phyloP scores from a whole-genome alignment of 2,329 filamentous ascomycete species.

The Pezicula carpinea region DNA sequence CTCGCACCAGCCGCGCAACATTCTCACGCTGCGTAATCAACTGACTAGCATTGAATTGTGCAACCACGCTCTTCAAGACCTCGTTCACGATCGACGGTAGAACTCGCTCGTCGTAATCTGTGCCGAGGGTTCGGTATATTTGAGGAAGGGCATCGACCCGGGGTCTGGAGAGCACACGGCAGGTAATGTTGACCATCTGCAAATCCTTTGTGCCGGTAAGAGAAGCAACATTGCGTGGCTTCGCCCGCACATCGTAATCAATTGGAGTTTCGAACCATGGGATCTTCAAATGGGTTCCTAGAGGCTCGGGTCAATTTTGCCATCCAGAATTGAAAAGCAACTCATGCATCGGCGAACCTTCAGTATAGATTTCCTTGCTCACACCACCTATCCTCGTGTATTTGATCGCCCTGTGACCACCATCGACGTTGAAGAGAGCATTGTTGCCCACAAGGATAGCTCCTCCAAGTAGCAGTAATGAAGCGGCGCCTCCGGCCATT shows the following conservation, averaged over 20 bases:
- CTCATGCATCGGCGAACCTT: constrained; percentile 56
- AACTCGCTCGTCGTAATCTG: constrained; percentile 95
- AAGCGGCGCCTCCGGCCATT: constrained; percentile 48
- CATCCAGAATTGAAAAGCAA: constrained; percentile 1
- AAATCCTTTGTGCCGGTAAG: constrained; percentile 98
- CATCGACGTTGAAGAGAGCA: constrained; percentile 79
- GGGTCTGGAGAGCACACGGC: constrained; percentile 93
- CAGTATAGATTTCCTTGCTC: constrained; percentile 89
- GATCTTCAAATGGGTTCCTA: constrained; percentile 87
- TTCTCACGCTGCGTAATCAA: constrained; percentile 99
- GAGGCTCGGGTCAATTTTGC: constrained; percentile 12
- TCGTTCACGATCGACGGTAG: constrained; percentile 98
- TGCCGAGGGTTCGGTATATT: constrained; percentile 93
- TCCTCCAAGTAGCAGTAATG: constrained; percentile 48
- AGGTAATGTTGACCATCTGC: constrained; percentile 99
- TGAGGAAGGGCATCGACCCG: constrained; percentile 84
- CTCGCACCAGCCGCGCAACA: constrained; percentile 83
- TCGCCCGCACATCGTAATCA: constrained; percentile 96
- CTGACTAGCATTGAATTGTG: constrained; percentile 97
- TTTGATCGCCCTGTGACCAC: constrained; percentile 98
- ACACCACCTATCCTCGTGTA: constrained; percentile 91
- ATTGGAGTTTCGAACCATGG: constrained; percentile 98
- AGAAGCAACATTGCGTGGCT: constrained; percentile 93
- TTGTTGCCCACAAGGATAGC: constrained; percentile 48
- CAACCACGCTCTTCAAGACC: constrained; percentile 96